Evolutionary conservation across 1,139 yeast species (phyloP).

Genomic region (Meyerozyma athensensis): DNA sequence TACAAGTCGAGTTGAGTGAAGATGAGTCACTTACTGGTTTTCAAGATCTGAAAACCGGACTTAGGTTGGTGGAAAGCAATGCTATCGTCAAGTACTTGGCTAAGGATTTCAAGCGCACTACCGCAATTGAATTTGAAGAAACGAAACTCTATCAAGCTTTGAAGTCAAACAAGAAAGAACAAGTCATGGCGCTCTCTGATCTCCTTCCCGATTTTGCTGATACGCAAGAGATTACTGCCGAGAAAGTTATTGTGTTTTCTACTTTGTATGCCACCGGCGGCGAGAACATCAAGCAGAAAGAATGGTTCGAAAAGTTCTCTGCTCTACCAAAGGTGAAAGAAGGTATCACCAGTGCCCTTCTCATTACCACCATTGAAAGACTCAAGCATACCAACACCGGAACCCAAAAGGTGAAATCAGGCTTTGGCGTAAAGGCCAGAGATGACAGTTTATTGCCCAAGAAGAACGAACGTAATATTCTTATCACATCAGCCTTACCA

Average conservation of each 20-base stretch:
- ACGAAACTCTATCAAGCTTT: conserved; percentile 27
- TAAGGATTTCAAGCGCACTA: conserved; percentile 35
- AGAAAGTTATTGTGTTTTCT: conserved; percentile 46
- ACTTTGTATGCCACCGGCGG: conserved; percentile 23
- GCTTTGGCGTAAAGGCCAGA: conserved; percentile 32
- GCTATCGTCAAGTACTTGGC: conserved; percentile 74
- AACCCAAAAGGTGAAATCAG: conserved; percentile 39
- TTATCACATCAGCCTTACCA: conserved; percentile 94
- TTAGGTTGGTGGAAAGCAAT: conserved; percentile 69
- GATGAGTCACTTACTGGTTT: conserved; percentile 34
- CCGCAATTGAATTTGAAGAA: conserved; percentile 27
- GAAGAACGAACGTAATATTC: conserved; percentile 67
- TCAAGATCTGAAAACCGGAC: conserved; percentile 29
- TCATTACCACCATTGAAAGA: conserved; percentile 38
- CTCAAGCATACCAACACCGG: conserved; percentile 55
- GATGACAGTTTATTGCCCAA: conserved; percentile 47
- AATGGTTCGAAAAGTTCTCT: conserved; percentile 44
- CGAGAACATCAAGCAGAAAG: conserved; percentile 7
- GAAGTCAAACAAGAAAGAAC: conserved; percentile 26
- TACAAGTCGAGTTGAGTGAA: conserved; percentile 22
- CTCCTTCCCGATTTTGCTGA: conserved; percentile 6
- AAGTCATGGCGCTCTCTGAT: conserved; percentile 13
- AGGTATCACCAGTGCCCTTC: conserved; percentile 35
- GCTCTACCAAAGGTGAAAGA: conserved; percentile 29
- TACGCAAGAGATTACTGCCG: conserved; percentile 21